Evolutionary conservation across 2,329 filamentous ascomycete genomes (phyloP).

Genomic region (Ceratocystis variospora): DNA sequence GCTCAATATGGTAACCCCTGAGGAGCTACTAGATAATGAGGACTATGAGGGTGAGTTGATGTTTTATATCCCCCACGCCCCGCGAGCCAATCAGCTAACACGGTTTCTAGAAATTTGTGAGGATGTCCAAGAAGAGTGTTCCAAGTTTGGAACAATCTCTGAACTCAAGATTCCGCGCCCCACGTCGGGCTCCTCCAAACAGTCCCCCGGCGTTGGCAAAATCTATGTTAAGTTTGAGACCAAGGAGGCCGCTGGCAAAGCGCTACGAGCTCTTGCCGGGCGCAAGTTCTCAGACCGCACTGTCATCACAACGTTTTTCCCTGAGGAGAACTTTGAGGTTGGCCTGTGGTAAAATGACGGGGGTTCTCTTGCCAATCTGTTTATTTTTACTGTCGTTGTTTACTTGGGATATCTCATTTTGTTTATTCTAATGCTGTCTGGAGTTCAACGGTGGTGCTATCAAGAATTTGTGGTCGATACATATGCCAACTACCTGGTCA

Average conservation of each 20-base stretch:
- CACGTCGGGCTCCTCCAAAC: conserved; percentile 64
- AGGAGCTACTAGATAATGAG: conserved; percentile 84
- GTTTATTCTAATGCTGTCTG: conserved; percentile 6
- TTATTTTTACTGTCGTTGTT: not conserved
- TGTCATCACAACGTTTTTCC: conserved; percentile 91
- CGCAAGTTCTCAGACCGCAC: conserved; percentile 94
- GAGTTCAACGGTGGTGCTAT: conserved; percentile 14
- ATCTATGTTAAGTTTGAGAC: conserved; percentile 91
- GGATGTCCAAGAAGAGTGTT: conserved; percentile 83
- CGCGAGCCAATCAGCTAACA: conserved; percentile 26
- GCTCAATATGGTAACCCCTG: conserved; percentile 95
- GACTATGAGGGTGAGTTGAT: conserved; percentile 71
- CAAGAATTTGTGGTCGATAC: not conserved
- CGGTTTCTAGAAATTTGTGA: conserved; percentile 70
- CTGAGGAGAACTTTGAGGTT: conserved; percentile 94
- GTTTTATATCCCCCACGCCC: no score
- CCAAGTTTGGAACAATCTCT: conserved; percentile 72
- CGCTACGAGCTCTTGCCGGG: conserved; percentile 77
- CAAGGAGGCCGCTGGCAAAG: conserved; percentile 64
- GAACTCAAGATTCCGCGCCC: conserved; percentile 92
- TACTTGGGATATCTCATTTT: conserved; percentile 6
- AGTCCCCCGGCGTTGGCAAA: conserved; percentile 85
- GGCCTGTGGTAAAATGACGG: conserved; percentile 55
- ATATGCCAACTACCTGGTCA: not conserved
- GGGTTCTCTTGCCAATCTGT: not conserved